A percentile compares a stretch with the other conserved stretches of the same genome.
Conservation (phyloP, 2,329 filamentous ascomycete genomes). For the Ophiocordyceps camponoti-rufipedis region DNA sequence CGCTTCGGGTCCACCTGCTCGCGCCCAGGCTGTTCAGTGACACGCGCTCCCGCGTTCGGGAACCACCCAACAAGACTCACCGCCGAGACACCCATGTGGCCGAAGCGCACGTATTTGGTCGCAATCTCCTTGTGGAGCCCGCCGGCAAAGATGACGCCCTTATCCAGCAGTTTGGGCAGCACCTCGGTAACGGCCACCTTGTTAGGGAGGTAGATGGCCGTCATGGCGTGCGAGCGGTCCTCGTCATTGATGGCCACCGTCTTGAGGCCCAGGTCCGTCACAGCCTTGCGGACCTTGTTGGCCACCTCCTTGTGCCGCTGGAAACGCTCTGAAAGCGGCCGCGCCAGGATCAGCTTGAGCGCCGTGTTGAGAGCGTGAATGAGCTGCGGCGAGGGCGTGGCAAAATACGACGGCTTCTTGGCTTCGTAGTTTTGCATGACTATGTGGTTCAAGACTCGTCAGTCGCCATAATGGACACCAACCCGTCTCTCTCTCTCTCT, state of each 20-base stretch:
- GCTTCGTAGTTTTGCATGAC: conserved; percentile 99
- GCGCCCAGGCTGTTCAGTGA: background rate
- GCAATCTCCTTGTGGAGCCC: conserved; percentile 94
- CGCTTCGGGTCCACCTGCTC: conserved; percentile 53
- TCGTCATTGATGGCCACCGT: conserved; percentile 72
- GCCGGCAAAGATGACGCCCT: conserved; percentile 84
- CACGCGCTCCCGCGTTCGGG: background rate
- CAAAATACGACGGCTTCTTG: conserved; percentile 95
- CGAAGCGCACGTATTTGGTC: conserved; percentile 83
- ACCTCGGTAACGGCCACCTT: conserved; percentile 64
- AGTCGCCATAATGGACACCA: background rate
- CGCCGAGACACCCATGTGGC: conserved; percentile 93
- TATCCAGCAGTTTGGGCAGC: conserved; percentile 67
- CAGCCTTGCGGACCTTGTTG: conserved; percentile 69
- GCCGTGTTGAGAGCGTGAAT: conserved; percentile 84
- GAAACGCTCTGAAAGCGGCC: conserved; percentile 67
- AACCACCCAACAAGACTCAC: conserved; percentile 22
- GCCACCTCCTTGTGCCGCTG: conserved; percentile 62
- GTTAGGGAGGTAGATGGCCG: conserved; percentile 87
- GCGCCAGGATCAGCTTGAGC: conserved; percentile 68
- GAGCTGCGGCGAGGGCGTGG: conserved; percentile 86
- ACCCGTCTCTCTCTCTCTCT: no score
- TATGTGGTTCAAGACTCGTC: conserved; percentile 11
- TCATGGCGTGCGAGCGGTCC: conserved; percentile 95
- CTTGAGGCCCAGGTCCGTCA: conserved; percentile 66